Conservation (phyloP, 495 filamentous ascomycete species). For the Penicillium goetzii region DNA sequence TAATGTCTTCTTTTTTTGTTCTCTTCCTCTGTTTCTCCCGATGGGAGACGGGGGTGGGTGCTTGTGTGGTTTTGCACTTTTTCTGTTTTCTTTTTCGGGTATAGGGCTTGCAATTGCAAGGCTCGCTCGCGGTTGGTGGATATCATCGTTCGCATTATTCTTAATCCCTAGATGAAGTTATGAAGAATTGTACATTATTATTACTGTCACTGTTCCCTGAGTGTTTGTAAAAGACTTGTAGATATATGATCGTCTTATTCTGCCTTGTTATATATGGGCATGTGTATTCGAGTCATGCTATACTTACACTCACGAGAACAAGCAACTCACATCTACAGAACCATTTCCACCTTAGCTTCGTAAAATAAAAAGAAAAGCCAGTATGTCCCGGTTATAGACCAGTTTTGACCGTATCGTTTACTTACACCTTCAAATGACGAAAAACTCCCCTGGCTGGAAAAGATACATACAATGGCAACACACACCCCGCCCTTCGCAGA, state of each 20-base stretch:
- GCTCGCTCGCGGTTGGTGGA: conserved; percentile 19
- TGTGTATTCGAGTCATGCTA: not conserved
- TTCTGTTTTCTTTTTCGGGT: not conserved
- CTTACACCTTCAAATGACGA: not conserved
- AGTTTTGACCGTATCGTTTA: not conserved
- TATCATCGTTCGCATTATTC: conserved; percentile 33
- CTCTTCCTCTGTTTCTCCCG: not conserved
- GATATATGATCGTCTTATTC: not conserved
- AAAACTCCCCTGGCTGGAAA: not conserved
- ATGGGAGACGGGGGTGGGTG: conserved; percentile 10
- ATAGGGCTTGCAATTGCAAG: not conserved
- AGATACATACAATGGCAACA: not conserved
- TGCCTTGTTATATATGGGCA: not conserved
- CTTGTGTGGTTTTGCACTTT: conserved; percentile 2
- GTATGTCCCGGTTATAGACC: not conserved
- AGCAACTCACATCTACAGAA: no score
- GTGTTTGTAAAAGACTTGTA: not conserved
- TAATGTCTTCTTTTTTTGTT: conserved; percentile 17
- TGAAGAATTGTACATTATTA: conserved; percentile 37
- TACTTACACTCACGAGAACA: no score
- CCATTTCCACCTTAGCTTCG: no score
- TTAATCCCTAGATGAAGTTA: conserved; percentile 36
- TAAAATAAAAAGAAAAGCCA: not conserved
- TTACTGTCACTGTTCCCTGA: not conserved
- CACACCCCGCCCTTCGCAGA: conserved; percentile 3